Conservation (phyloP, 306 rosid genomes). For the Cucurbita moschata region DNA sequence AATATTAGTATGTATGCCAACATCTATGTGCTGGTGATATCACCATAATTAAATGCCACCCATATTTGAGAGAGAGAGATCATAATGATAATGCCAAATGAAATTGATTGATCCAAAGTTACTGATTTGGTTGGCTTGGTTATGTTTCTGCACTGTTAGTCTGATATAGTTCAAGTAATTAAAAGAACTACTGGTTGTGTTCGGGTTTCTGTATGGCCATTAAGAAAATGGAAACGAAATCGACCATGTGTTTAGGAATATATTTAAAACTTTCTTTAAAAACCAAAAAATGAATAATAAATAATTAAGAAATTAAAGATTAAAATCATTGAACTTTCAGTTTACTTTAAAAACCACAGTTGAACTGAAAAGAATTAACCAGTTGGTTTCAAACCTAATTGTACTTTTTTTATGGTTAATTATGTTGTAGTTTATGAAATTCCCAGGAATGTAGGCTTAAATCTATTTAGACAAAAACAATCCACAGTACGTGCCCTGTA, state of each 20-base stretch:
- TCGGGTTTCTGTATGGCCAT: not conserved
- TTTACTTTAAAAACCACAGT: not conserved
- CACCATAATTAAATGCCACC: not conserved
- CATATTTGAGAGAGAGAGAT: not conserved
- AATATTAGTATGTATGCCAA: not conserved
- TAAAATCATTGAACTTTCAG: not conserved
- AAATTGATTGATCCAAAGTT: not conserved
- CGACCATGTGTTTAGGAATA: not conserved
- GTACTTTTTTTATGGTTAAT: not conserved
- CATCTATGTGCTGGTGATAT: not conserved
- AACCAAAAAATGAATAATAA: not conserved
- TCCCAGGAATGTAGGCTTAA: not conserved
- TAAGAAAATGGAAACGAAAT: not conserved
- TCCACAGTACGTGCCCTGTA: not conserved
- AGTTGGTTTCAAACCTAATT: not conserved
- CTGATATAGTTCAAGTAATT: not conserved
- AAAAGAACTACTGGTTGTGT: not conserved
- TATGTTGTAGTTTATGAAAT: not conserved
- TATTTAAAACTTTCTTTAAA: not conserved
- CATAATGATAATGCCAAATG: not conserved
- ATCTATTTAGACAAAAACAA: not conserved
- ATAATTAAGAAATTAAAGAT: not conserved
- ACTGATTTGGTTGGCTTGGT: not conserved
- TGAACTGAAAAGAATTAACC: not conserved
- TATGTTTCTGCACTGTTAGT: not conserved